These are phyloP conservation scores for Paramyrothecium sp. DNA, from an alignment of 2,329 filamentous ascomycete species.

Conservation along the genomic window DNA sequence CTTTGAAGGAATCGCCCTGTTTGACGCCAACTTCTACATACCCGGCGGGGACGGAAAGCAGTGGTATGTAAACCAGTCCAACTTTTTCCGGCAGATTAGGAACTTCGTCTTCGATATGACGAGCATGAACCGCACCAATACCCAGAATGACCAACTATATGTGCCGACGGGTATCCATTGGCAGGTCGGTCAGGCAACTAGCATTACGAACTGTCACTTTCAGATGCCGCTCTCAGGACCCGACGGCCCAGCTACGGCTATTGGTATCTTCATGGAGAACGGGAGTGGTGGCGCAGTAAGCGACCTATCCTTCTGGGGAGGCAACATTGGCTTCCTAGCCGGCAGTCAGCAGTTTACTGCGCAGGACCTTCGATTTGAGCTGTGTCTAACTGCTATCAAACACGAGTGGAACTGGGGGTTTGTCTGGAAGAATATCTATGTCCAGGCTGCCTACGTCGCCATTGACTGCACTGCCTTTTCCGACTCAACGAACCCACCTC, in stretches of 20 bases:
- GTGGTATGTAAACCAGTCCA: slow-evolving; percentile 63
- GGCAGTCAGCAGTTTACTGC: slow-evolving; percentile 68
- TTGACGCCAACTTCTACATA: slow-evolving; percentile 65
- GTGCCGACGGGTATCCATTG: slow-evolving; percentile 54
- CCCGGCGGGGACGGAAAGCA: slow-evolving; percentile 60
- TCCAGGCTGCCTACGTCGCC: slow-evolving; percentile 60
- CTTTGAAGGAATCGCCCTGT: slow-evolving; percentile 67
- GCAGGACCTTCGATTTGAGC: slow-evolving; percentile 60
- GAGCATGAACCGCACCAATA: slow-evolving; percentile 40
- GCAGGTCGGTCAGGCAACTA: slow-evolving; percentile 59
- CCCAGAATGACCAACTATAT: slow-evolving; percentile 15
- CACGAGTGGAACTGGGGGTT: slow-evolving; percentile 70
- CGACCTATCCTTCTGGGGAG: slow-evolving; percentile 35
- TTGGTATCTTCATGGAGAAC: slow-evolving; percentile 62
- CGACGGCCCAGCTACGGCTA: slow-evolving; percentile 44
- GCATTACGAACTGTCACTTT: slow-evolving; percentile 61
- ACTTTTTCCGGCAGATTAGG: slow-evolving; percentile 60
- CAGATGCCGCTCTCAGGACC: slow-evolving; percentile 34
- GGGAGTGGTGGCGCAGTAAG: slow-evolving; percentile 58
- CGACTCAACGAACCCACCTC: slow-evolving; percentile 32
- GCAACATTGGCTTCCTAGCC: slow-evolving; percentile 43
- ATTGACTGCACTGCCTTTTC: slow-evolving; percentile 55
- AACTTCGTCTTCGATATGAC: slow-evolving; percentile 59
- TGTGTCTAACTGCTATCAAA: slow-evolving; percentile 60
- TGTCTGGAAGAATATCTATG: slow-evolving; percentile 56